Evolutionary conservation across 2,329 filamentous ascomycete genomes (phyloP).

Genomic region (Colletotrichum agaves): DNA sequence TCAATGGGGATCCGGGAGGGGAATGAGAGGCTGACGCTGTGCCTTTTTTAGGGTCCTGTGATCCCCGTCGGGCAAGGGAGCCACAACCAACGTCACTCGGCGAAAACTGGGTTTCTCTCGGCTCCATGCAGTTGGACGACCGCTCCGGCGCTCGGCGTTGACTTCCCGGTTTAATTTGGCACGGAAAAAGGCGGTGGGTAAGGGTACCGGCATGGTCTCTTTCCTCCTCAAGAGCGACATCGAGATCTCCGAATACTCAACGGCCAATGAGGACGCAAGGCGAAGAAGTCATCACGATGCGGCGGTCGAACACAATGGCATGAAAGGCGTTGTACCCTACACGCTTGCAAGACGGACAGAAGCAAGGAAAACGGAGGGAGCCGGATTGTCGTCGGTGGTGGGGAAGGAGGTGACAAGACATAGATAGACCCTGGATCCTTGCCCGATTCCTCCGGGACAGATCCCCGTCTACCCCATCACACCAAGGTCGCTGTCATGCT

Average conservation of each 20-base stretch:
- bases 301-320: too few species aligned
- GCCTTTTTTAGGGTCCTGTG: neutral
- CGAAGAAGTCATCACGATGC: neutral
- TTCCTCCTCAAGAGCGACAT: neutral
- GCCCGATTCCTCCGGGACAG: slow-evolving; percentile 16
- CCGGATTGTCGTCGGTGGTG: slow-evolving; percentile 7
- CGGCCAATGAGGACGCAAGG: neutral
- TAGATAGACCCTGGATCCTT: slow-evolving; percentile 21
- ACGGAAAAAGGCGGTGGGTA: slow-evolving; percentile 14
- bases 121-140: slow-evolving; percentile 1
- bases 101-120: slow-evolving; percentile 8
- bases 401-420: slow-evolving; percentile 17
- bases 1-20: slow-evolving; percentile 8
- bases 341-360: neutral
- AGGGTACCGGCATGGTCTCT: neutral
- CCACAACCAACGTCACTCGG: slow-evolving; percentile 28
- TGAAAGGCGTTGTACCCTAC: neutral
- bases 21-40: neutral
- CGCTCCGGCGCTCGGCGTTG: neutral
- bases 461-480: slow-evolving; percentile 19
- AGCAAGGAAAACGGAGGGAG: neutral
- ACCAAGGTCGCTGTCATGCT: neutral
- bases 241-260: slow-evolving; percentile 10
- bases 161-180: neutral
- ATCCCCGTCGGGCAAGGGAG: slow-evolving; percentile 2